phyloP scores from a whole-genome alignment of 139 green algal genomes.

The Prasinococcaceae sp. region DNA sequence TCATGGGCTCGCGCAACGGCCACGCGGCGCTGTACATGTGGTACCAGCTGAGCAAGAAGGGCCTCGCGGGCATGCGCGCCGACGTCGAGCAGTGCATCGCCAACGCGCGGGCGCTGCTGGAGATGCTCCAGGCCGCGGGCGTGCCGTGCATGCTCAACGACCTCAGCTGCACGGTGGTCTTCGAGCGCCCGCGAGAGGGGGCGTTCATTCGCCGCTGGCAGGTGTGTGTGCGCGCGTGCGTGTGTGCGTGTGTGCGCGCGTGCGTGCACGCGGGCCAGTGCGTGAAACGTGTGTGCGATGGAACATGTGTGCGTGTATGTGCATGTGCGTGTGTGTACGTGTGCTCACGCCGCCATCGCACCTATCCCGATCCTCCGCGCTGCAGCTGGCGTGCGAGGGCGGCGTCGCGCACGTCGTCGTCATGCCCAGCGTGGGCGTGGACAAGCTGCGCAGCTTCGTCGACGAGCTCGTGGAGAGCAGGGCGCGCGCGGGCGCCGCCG shows the following conservation, averaged over 20 bases:
- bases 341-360: no score
- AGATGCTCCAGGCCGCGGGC: constrained; percentile 3
- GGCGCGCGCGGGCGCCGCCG: not conserved
- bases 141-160: constrained; percentile 23
- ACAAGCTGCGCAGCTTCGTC: constrained; percentile 85
- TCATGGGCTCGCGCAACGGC: constrained; percentile 91
- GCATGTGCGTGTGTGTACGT: no score
- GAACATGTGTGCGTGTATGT: no score
- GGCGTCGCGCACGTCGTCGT: constrained; percentile 93
- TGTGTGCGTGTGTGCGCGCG: no score
- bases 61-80: constrained; percentile 63
- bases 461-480: constrained; percentile 42
- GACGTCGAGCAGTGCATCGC: constrained; percentile 51
- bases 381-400: constrained; percentile 86
- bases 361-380: no score
- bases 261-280: no score
- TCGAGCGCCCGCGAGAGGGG: constrained; percentile 20
- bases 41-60: constrained; percentile 85
- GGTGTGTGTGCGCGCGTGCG: no score
- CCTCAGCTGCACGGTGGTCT: constrained; percentile 27
- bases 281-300: no score
- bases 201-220: constrained; percentile 25
- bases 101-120: constrained; percentile 19
- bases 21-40: constrained; percentile 93
- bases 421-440: constrained; percentile 85